Base-by-base conservation (phyloP, 2,329 filamentous ascomycete genomes). In the Penicillium sp. region DNA sequence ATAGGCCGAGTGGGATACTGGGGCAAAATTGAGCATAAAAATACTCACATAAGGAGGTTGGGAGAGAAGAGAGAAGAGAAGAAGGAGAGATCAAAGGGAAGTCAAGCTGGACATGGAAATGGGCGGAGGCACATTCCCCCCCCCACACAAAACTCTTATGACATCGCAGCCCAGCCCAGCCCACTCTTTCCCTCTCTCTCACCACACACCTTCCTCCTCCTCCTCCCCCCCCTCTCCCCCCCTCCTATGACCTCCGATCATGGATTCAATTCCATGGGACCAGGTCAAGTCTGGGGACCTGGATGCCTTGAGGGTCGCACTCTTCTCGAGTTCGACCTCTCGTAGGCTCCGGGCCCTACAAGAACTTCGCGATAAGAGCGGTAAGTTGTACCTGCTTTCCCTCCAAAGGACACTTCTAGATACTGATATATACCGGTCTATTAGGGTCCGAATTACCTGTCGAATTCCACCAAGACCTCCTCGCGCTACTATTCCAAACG, bases 401-500 rank as follows among this genome's bases (percentile, higher is more conserved):
- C 34, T 6, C 13, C 33, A 36, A 5, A 18, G 18, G 18, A 40
- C 7, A 33, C 10, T 13, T n/a, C 13, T 1, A 7, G 13, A 66
- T 48, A 26, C 26, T 47, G 4, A 42, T 48, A 11, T 23, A 49
- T 46, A 19, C 8, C 16, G 8, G 1, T 43, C n/a, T n/a, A 29
- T 31, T 52, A 77, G 75, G 61, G 31, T 62, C 66, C 44, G 65
- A 74, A 51, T 39, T 76, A 45, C 62, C 69, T 26, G 62, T 65
- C 36, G 60, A 71, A 62, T 54, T 60, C 46, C 66, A 67, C 46
- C 65, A 68, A 57, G 63, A 74, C 71, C 73, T 94, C 48, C 77
- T 96, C 59, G 82, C 85, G 57, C 79, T 92, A 29, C 84, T 99
- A 28, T 93, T 97, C 77, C 86, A 86, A 71, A 97, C 92, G 48